These are phyloP conservation scores for Malassezia obtusa DNA, from an alignment of 1,284 basidiomycete species.

Conservation along the genomic window DNA sequence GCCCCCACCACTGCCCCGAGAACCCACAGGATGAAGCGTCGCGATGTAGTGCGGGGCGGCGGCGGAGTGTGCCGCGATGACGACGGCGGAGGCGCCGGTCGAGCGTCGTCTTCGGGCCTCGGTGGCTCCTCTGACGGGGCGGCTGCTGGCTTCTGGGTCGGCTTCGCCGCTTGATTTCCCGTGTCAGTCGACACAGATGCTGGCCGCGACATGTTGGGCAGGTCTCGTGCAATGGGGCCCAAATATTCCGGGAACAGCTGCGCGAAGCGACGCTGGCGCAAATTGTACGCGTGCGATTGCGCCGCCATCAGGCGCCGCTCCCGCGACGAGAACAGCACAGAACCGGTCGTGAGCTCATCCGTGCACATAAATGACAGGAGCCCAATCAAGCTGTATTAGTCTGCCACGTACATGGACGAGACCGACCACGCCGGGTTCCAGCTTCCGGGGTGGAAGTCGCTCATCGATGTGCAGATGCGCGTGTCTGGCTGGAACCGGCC, in stretches of 20 bases:
- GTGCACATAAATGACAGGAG: conserved; percentile 89
- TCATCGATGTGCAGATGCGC: conserved; percentile 59
- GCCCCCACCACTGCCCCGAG: conserved; percentile 37
- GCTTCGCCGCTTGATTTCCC: not conserved
- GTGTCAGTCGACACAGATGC: not conserved
- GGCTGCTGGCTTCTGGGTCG: not conserved
- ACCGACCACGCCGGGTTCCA: conserved; percentile 89
- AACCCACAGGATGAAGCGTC: not conserved
- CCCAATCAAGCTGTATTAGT: conserved; percentile 62
- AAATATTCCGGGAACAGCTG: conserved; percentile 42
- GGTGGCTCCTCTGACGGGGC: not conserved
- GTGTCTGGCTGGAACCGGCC: conserved; percentile 84
- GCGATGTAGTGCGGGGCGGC: too few species aligned
- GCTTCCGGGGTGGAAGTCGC: conserved; percentile 68
- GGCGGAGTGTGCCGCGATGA: too few species aligned
- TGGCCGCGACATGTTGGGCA: conserved; percentile 39
- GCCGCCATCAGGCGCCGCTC: conserved; percentile 69
- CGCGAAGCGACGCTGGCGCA: conserved; percentile 63
- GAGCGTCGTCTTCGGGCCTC: too few species aligned
- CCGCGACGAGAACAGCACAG: conserved; percentile 66
- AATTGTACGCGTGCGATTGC: conserved; percentile 75
- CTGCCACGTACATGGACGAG: conserved; percentile 62
- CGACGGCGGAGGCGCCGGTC: too few species aligned
- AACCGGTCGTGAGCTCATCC: conserved; percentile 92
- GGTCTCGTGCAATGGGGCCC: conserved; percentile 17